A percentile compares a stretch with the other conserved stretches of the same genome.
These are phyloP conservation scores for Boletus fagicola DNA, from an alignment of 768 basidiomycete species.

Conservation along the genomic window DNA sequence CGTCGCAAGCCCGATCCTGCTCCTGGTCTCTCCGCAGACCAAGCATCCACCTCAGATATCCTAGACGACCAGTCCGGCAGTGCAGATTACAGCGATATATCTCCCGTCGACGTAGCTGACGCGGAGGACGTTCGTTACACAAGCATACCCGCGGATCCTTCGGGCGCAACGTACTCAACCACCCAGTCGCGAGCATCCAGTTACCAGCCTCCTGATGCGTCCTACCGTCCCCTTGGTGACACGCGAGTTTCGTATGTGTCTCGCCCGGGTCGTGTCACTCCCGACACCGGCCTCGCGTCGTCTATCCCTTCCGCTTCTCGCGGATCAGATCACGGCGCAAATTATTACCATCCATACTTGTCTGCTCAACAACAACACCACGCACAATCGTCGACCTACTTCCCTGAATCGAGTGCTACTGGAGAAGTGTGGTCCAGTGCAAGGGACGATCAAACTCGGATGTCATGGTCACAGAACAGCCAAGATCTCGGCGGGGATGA, in stretches of 20 bases:
- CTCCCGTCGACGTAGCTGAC: slow-evolving; percentile 37
- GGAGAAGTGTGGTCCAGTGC: slow-evolving; percentile 23
- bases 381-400: slow-evolving; percentile 25
- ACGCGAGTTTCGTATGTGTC: slow-evolving; percentile 27
- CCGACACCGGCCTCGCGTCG: slow-evolving; percentile 23
- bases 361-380: slow-evolving; percentile 25
- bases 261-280: slow-evolving; percentile 27
- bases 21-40: slow-evolving; percentile 30
- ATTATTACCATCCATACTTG: slow-evolving; percentile 29
- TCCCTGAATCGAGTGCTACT: slow-evolving; percentile 16
- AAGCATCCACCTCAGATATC: slow-evolving; percentile 30
- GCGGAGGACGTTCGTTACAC: slow-evolving; percentile 25
- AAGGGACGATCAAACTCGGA: slow-evolving; percentile 24
- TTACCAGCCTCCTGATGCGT: slow-evolving; percentile 26
- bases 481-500: slow-evolving; percentile 26
- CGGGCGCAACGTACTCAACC: slow-evolving; percentile 12
- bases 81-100: slow-evolving; percentile 38
- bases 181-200: slow-evolving; percentile 20
- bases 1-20: slow-evolving; percentile 44
- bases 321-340: slow-evolving; percentile 24
- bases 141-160: slow-evolving; percentile 22
- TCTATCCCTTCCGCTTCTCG: slow-evolving; percentile 25
- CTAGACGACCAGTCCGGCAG: slow-evolving; percentile 31
- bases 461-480: slow-evolving; percentile 28
- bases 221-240: slow-evolving; percentile 29